These are phyloP conservation scores for Diaporthe citri DNA, from an alignment of 2,329 filamentous ascomycete species.

Conservation along the genomic window DNA sequence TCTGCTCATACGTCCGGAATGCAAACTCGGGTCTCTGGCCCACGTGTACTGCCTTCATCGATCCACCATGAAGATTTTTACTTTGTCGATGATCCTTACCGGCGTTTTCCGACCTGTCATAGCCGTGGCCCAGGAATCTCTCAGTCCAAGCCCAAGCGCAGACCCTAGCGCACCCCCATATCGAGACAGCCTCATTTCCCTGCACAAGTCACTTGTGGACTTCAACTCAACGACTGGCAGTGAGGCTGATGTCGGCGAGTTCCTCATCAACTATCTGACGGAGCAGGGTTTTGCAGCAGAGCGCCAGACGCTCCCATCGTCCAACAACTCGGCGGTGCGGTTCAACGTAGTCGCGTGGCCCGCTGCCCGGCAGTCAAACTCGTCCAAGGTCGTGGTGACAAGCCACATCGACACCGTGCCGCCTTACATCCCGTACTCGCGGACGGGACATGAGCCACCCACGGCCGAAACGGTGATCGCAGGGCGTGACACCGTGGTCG, in stretches of 20 bases:
- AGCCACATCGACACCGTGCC: slow-evolving; percentile 88
- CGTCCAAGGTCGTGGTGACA: slow-evolving; percentile 68
- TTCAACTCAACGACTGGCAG: slow-evolving; percentile 78
- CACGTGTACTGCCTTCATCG: not conserved
- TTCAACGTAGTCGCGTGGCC: slow-evolving; percentile 84
- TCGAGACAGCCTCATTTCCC: slow-evolving; percentile 69
- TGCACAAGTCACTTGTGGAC: slow-evolving; percentile 80
- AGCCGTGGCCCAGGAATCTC: not conserved
- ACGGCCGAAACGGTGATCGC: slow-evolving; percentile 58
- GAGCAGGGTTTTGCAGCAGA: slow-evolving; percentile 41
- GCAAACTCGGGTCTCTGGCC: not conserved
- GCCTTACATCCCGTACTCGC: slow-evolving; percentile 77
- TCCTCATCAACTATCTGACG: slow-evolving; percentile 75
- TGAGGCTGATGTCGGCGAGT: slow-evolving; percentile 76
- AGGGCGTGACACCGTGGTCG: slow-evolving; percentile 81
- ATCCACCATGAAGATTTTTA: not conserved
- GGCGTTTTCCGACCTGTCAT: not conserved
- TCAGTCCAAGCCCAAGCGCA: not conserved
- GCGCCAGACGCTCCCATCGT: slow-evolving; percentile 8
- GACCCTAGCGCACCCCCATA: slow-evolving; percentile 48
- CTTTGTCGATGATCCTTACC: not conserved
- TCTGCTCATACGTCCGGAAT: not conserved
- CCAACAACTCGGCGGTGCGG: slow-evolving; percentile 49
- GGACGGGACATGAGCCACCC: slow-evolving; percentile 57
- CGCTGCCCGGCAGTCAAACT: slow-evolving; percentile 58